Conservation (phyloP, 306 rosid genomes). For the Betula pendula region DNA sequence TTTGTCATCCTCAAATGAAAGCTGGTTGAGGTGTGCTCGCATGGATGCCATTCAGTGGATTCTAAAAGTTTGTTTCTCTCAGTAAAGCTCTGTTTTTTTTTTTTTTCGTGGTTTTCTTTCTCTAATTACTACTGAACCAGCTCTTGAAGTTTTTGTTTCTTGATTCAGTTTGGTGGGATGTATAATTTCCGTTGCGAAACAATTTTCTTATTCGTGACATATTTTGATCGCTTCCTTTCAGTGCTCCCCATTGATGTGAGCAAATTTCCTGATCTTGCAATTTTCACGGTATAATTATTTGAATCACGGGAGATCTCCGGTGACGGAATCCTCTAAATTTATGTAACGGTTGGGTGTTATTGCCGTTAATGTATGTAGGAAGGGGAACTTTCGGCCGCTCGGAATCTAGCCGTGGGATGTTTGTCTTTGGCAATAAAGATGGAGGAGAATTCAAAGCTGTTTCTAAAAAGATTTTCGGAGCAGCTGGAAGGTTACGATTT, state of each 20-base stretch:
- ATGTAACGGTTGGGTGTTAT: not conserved
- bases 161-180: constrained; percentile 56
- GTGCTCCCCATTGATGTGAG: constrained; percentile 67
- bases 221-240: constrained; percentile 75
- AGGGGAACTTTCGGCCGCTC: constrained; percentile 67
- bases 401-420: constrained; percentile 65
- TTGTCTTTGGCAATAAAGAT: constrained; percentile 84
- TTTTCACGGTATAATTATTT: too few relatives aligned
- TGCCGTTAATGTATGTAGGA: constrained; percentile 42
- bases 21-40: constrained; percentile 59
- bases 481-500: constrained; percentile 30
- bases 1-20: constrained; percentile 24
- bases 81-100: not conserved
- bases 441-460: constrained; percentile 70
- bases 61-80: constrained; percentile 64
- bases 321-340: not conserved
- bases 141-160: constrained; percentile 8
- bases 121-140: not conserved
- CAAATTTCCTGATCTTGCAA: constrained; percentile 4
- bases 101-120: not conserved
- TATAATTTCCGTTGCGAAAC: constrained; percentile 65
- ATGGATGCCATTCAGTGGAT: constrained; percentile 67
- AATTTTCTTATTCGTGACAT: constrained; percentile 61
- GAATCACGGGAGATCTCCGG: too few relatives aligned
- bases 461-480: not conserved